Conservation (phyloP, 139 green algal genomes). For the Picochlorum sp. region DNA sequence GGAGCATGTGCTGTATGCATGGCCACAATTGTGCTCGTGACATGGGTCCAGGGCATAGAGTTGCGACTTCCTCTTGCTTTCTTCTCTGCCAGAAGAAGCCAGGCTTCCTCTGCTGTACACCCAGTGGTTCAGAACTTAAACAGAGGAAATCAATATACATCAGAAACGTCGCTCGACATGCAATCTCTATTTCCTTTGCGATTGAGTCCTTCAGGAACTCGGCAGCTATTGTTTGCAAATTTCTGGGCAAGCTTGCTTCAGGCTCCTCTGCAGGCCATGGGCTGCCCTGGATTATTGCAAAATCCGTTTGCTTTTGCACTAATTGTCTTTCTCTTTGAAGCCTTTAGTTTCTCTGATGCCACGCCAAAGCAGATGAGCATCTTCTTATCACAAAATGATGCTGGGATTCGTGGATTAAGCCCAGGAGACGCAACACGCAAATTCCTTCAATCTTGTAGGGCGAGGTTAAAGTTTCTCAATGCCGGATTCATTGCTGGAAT, state of each 20-base stretch:
- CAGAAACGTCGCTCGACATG: background rate
- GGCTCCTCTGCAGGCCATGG: conserved; percentile 5
- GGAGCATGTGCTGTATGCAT: background rate
- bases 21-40: background rate
- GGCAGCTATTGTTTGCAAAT: conserved; percentile 27
- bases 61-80: conserved; percentile 17
- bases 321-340: conserved; percentile 15
- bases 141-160: background rate
- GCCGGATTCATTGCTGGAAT: conserved; percentile 7
- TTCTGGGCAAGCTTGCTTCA: conserved; percentile 13
- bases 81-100: background rate
- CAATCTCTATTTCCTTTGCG: conserved; percentile 10
- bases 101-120: background rate
- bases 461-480: conserved; percentile 13
- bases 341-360: conserved; percentile 5
- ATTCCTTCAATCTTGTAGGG: background rate
- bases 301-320: conserved; percentile 6
- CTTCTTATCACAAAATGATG: conserved; percentile 13
- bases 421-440: conserved; percentile 6
- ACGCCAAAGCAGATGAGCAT: conserved; percentile 11
- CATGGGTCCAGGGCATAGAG: conserved; percentile 7
- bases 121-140: background rate
- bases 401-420: conserved; percentile 4
- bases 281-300: background rate
- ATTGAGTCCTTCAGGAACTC: conserved; percentile 11